Percentiles rank a stretch among this genome's conserved stretches.
Evolutionary conservation across 495 filamentous ascomycete genomes (phyloP).

Genomic region (Schizothecium vesticola): DNA sequence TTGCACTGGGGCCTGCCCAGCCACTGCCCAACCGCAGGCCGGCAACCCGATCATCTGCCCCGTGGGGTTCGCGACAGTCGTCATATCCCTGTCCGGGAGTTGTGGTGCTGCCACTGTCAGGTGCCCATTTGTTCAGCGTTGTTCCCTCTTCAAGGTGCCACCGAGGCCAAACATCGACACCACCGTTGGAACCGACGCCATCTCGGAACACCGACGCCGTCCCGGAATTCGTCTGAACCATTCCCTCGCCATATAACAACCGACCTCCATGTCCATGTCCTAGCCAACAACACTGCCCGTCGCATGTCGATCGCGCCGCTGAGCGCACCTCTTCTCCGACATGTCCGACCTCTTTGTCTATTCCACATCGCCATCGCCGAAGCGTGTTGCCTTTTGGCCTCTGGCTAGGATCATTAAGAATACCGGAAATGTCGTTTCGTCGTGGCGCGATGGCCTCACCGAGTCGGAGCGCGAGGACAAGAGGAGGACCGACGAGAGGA

Average conservation of each 20-base stretch:
- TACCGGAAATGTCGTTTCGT: slow-evolving; percentile 43
- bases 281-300: not conserved
- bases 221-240: no score
- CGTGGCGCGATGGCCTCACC: slow-evolving; percentile 52
- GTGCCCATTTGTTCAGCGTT: not conserved
- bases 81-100: not conserved
- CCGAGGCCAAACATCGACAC: not conserved
- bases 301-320: not conserved
- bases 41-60: slow-evolving; percentile 9
- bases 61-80: not conserved
- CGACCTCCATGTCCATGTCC: not conserved
- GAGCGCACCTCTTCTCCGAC: slow-evolving; percentile 1
- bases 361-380: slow-evolving; percentile 2
- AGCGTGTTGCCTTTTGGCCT: slow-evolving; percentile 13
- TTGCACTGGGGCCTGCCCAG: slow-evolving; percentile 10
- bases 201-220: no score
- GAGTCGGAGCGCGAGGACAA: slow-evolving; percentile 48
- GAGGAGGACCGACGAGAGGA: slow-evolving; percentile 51
- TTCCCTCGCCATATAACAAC: not conserved
- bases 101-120: not conserved
- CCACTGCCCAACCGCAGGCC: not conserved
- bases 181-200: not conserved
- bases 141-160: not conserved
- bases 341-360: slow-evolving; percentile 27
- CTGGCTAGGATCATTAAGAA: slow-evolving; percentile 19